phyloP scores from a whole-genome alignment of 331 rosid genomes.

The Rosa hybrid region DNA sequence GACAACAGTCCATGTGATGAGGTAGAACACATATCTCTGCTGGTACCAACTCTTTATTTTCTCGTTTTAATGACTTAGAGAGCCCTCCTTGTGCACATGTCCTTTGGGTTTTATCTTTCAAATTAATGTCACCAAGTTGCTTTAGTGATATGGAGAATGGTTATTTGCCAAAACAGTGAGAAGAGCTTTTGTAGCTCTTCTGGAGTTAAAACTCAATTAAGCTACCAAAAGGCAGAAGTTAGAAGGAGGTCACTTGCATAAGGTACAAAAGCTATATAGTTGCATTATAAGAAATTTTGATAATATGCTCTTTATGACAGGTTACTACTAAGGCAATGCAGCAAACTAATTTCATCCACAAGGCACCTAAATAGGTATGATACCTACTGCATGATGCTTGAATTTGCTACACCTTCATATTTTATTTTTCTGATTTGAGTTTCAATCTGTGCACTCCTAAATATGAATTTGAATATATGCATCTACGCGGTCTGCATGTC shows the following conservation, averaged over 20 bases:
- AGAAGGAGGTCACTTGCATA: slow-evolving; percentile 72
- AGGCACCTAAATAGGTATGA: slow-evolving; percentile 71
- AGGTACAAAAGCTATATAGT: slow-evolving; percentile 49
- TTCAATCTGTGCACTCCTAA: not conserved
- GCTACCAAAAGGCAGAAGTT: slow-evolving; percentile 89
- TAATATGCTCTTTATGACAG: slow-evolving; percentile 38
- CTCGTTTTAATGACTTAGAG: not conserved
- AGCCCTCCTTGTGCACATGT: slow-evolving; percentile 3
- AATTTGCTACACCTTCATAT: slow-evolving; percentile 1
- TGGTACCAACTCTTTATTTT: not conserved
- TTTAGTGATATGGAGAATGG: not conserved
- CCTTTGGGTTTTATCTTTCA: not conserved
- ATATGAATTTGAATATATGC: not conserved
- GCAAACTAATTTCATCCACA: slow-evolving; percentile 68
- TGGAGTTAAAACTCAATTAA: slow-evolving; percentile 13
- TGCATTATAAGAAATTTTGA: slow-evolving; percentile 14
- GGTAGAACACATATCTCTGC: slow-evolving; percentile 36
- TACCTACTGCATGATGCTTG: slow-evolving; percentile 3
- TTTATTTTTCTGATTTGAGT: not conserved
- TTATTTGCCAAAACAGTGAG: not conserved
- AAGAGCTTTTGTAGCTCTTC: too few species aligned
- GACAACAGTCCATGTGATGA: slow-evolving; percentile 84
- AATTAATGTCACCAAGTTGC: slow-evolving; percentile 14
- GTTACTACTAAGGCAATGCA: slow-evolving; percentile 58
- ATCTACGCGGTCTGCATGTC: slow-evolving; percentile 44